Conservation (phyloP, 305 asterid genomes). For the Fraxinus paxiana region DNA sequence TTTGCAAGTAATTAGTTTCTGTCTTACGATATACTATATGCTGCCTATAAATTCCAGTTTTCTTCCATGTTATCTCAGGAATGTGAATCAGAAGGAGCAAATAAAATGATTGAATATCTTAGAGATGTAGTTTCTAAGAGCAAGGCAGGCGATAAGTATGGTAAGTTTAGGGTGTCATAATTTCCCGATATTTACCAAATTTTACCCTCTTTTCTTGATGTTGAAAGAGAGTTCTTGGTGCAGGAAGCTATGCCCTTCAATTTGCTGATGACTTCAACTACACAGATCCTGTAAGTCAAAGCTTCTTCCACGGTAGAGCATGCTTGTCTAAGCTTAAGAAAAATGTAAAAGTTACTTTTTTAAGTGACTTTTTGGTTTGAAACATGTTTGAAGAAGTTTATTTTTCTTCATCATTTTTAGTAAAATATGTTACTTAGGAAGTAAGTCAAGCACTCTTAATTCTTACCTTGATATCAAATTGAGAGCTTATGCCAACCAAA, state of each 20-base stretch:
- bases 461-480: background rate
- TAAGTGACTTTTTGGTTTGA: background rate
- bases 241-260: constrained; percentile 71
- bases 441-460: background rate
- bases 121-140: constrained; percentile 64
- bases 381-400: background rate
- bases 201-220: background rate
- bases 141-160: constrained; percentile 70
- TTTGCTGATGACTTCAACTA: constrained; percentile 92
- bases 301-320: background rate
- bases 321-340: background rate
- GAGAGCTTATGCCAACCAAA: background rate
- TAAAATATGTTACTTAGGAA: background rate
- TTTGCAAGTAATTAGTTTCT: constrained; percentile 7
- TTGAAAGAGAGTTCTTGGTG: constrained; percentile 24
- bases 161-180: constrained; percentile 32
- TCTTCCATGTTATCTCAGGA: constrained; percentile 47
- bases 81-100: constrained; percentile 92
- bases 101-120: constrained; percentile 68
- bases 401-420: background rate
- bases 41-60: constrained; percentile 16
- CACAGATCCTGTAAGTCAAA: constrained; percentile 78
- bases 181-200: constrained; percentile 8
- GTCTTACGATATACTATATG: background rate
- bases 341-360: background rate